phyloP scores from a whole-genome alignment of 805 yeast species.

The Candida schatavii region DNA sequence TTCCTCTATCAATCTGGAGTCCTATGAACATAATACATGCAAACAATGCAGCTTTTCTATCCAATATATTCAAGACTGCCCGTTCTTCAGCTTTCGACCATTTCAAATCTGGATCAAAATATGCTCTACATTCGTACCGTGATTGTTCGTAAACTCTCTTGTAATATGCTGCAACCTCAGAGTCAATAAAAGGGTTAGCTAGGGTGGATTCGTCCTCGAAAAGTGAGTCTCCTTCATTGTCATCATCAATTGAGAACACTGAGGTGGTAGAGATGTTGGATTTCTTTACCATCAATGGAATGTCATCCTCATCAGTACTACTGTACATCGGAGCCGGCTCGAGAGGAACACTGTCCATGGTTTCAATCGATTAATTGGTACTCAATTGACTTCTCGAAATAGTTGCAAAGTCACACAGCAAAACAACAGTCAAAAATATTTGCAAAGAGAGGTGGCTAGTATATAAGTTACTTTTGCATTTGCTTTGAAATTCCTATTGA shows the following conservation, averaged over 20 bases:
- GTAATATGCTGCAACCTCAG: slow-evolving; percentile 29
- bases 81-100: slow-evolving; percentile 35
- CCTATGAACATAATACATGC: slow-evolving; percentile 22
- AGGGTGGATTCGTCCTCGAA: not conserved
- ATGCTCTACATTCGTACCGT: slow-evolving; percentile 30
- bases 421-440: too few relatives aligned
- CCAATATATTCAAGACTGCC: slow-evolving; percentile 17
- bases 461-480: too few relatives aligned
- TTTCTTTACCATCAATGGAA: slow-evolving; percentile 3
- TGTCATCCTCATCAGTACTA: slow-evolving; percentile 3
- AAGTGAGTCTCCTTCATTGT: not conserved
- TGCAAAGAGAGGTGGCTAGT: too few relatives aligned
- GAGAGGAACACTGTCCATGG: not conserved
- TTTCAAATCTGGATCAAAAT: slow-evolving; percentile 31
- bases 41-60: slow-evolving; percentile 18
- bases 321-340: not conserved
- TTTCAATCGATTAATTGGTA: not conserved
- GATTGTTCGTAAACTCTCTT: slow-evolving; percentile 26
- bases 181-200: slow-evolving; percentile 23
- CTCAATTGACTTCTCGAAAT: too few relatives aligned
- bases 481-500: too few relatives aligned
- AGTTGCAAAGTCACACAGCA: too few relatives aligned
- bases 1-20: slow-evolving; percentile 23
- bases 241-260: not conserved
- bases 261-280: not conserved